Base-by-base conservation (phyloP, 495 filamentous ascomycete species). In the Lindgomyces ingoldianus region DNA sequence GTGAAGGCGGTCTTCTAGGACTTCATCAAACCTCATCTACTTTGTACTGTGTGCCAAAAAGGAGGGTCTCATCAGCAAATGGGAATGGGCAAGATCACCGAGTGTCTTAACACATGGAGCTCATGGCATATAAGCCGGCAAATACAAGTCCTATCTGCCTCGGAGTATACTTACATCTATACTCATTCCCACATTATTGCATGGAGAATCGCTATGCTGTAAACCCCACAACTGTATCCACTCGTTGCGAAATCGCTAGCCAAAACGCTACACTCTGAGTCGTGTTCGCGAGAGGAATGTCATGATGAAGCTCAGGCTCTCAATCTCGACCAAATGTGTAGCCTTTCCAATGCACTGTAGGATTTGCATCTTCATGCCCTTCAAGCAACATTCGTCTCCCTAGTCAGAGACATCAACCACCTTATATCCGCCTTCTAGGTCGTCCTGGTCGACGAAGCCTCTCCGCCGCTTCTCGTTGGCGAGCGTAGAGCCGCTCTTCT, bases 391-490 rank as follows among this genome's bases (percentile, higher is more conserved):
- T n/a, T n/a, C n/a, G n/a, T n/a, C n/a, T n/a, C n/a, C n/a, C 27
- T 49, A 55, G 33, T 71, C 65, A 57, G 70, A 69, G 59, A 72
- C 72, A 49, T 70, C 74, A 14, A 65, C 60, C 18, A 73, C 62
- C 39, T 76, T 71, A 44, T 76, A 14, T 39, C 33, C 33, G 14
- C 33, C 72, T 52, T 76, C 76, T 26, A 75, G 69, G 12, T 77
- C 75, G 65, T 80, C 78, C 50, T 81, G 76, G 52, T 79, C 76
- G 27, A 74, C 72, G 58, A 83, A 76, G 0, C 72, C 73, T 39
- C 22, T 33, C 41, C 76, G 72, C 9, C 78, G 67, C 55, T 73
- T 72, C 6, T 76, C 73, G 19, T 73, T 81, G 4, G 70, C 79
- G 19, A 81, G 64, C 29, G 74, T 76, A 50, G 74, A 75, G 0